phyloP scores from a whole-genome alignment of 345 rosid genomes.

The Hypericum androsaemum region DNA sequence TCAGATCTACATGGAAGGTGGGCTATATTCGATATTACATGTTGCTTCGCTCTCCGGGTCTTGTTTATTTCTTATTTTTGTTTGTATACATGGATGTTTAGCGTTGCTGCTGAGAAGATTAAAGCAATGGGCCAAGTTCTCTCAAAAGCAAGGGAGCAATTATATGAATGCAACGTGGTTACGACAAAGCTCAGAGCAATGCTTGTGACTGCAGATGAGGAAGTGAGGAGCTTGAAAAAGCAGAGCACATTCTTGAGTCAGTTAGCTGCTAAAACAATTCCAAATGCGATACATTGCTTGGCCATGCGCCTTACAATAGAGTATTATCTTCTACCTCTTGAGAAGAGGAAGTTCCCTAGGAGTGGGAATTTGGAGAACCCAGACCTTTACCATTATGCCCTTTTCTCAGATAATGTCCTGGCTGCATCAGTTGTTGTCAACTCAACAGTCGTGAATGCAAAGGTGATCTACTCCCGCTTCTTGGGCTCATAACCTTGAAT shows the following conservation, averaged over 20 bases:
- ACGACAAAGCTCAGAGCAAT: constrained; percentile 96
- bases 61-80: constrained; percentile 2
- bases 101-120: constrained; percentile 70
- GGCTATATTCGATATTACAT: background rate
- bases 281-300: constrained; percentile 91
- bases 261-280: constrained; percentile 96
- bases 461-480: constrained; percentile 43
- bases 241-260: constrained; percentile 99
- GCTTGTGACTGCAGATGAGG: constrained; percentile 95
- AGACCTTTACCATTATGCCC: constrained; percentile 83
- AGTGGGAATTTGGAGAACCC: constrained; percentile 85
- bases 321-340: constrained; percentile 76
- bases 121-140: constrained; percentile 86
- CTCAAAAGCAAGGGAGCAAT: constrained; percentile 65
- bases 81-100: constrained; percentile 7
- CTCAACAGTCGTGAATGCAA: constrained; percentile 86
- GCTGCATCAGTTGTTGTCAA: constrained; percentile 99
- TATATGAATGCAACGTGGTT: constrained; percentile 90
- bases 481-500: constrained; percentile 5
- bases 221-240: constrained; percentile 95
- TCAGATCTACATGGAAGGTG: constrained; percentile 81
- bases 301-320: constrained; percentile 95
- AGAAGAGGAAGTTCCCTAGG: constrained; percentile 81
- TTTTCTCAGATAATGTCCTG: constrained; percentile 97
- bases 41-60: constrained; percentile 3